These are phyloP conservation scores for Sporothrix variecibatus DNA, from an alignment of 2,329 filamentous ascomycete species.

Conservation along the genomic window DNA sequence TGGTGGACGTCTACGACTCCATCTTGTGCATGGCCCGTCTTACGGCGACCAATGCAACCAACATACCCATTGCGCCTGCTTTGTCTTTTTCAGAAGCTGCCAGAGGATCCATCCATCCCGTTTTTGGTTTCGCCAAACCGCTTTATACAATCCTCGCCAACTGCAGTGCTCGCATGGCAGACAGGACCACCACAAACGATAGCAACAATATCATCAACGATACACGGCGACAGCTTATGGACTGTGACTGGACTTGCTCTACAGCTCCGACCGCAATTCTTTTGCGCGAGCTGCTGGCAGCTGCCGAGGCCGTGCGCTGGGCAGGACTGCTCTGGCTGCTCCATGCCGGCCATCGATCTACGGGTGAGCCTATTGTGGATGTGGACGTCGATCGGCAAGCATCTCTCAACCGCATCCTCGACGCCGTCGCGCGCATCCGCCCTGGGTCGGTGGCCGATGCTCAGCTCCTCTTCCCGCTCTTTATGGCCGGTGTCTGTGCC, in stretches of 20 bases:
- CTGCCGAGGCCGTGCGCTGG: neutral
- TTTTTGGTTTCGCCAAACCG: neutral
- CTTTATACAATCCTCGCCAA: neutral
- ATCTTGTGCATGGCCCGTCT: neutral
- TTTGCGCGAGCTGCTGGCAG: neutral
- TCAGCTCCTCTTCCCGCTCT: conserved; percentile 4
- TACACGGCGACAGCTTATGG: neutral
- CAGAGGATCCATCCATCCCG: neutral
- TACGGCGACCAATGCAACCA: neutral
- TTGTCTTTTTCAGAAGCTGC: neutral
- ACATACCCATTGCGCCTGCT: neutral
- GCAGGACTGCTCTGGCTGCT: neutral
- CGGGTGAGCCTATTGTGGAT: neutral
- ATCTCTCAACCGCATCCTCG: neutral
- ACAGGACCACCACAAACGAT: neutral
- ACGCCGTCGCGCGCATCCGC: neutral
- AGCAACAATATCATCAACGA: neutral
- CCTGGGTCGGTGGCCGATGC: neutral
- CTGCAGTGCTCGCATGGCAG: neutral
- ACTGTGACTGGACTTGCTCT: neutral
- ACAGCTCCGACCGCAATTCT: neutral
- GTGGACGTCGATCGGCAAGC: neutral
- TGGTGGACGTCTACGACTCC: conserved; percentile 13
- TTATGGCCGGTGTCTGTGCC: neutral
- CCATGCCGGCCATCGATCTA: neutral